These are phyloP conservation scores for Seiridium unicorne DNA, from an alignment of 2,329 filamentous ascomycete species.

Conservation along the genomic window DNA sequence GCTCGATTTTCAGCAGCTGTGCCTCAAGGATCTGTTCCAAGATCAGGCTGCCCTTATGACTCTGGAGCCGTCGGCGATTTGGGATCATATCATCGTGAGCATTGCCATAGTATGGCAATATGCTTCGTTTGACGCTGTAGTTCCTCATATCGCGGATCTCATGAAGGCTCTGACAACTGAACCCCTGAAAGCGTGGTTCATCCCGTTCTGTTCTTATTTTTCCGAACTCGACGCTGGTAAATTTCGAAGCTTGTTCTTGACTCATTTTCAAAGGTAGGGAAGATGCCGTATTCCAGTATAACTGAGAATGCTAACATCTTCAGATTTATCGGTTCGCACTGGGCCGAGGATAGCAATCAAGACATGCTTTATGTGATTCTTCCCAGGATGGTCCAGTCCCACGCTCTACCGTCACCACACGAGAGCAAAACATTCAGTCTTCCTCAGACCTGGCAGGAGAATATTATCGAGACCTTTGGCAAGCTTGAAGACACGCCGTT, in stretches of 20 bases:
- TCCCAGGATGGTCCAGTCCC: slow-evolving; percentile 59
- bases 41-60: slow-evolving; percentile 33
- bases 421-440: slow-evolving; percentile 55
- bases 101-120: slow-evolving; percentile 69
- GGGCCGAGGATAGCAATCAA: slow-evolving; percentile 65
- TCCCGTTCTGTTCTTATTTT: slow-evolving; percentile 82
- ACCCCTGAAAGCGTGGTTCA: slow-evolving; percentile 68
- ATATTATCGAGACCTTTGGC: slow-evolving; percentile 70
- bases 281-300: slow-evolving; percentile 15
- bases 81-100: slow-evolving; percentile 57
- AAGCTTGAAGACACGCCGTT: slow-evolving; percentile 62
- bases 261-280: slow-evolving; percentile 77
- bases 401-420: slow-evolving; percentile 50
- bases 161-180: slow-evolving; percentile 64
- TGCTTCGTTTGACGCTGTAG: slow-evolving; percentile 75
- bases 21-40: slow-evolving; percentile 49
- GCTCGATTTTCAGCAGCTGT: slow-evolving; percentile 52
- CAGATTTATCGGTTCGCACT: slow-evolving; percentile 74
- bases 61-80: slow-evolving; percentile 38
- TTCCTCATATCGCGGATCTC: slow-evolving; percentile 67
- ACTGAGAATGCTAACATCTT: slow-evolving; percentile 21
- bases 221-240: slow-evolving; percentile 70
- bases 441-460: slow-evolving; percentile 69
- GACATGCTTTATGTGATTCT: slow-evolving; percentile 68
- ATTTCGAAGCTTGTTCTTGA: slow-evolving; percentile 77